These are phyloP conservation scores for Protomyces macrosporus DNA, from an alignment of 1,139 yeast genomes.

Conservation along the genomic window DNA sequence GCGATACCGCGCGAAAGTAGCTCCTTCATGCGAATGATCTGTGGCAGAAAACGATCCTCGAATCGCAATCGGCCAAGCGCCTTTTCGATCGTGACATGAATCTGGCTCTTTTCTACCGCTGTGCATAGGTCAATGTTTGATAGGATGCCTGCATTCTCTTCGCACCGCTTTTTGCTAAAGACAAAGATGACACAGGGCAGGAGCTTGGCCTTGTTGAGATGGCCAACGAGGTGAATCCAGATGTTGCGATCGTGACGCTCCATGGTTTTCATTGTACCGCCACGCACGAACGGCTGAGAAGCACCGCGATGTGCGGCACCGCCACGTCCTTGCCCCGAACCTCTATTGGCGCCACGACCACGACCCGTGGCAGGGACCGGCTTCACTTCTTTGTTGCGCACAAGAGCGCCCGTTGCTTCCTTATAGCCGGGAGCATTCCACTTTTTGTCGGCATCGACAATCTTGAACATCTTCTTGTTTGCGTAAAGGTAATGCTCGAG, in stretches of 20 bases:
- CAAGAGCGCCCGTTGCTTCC: slow-evolving; percentile 32
- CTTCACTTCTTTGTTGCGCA: slow-evolving; percentile 29
- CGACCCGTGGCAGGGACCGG: slow-evolving; percentile 36
- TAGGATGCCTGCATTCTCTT: slow-evolving; percentile 80
- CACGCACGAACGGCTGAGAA: slow-evolving; percentile 32
- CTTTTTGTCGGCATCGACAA: slow-evolving; percentile 66
- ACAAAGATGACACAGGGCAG: slow-evolving; percentile 91
- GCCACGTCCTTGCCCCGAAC: slow-evolving; percentile 36
- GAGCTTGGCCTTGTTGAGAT: slow-evolving; percentile 57
- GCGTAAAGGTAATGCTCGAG: slow-evolving; percentile 83
- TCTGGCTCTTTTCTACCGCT: slow-evolving; percentile 79
- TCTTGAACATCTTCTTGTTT: slow-evolving; percentile 58
- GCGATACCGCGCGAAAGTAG: slow-evolving; percentile 87
- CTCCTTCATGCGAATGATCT: slow-evolving; percentile 73
- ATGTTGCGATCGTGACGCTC: slow-evolving; percentile 45
- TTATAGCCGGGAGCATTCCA: slow-evolving; percentile 53
- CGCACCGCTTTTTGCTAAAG: slow-evolving; percentile 87
- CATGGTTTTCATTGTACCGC: slow-evolving; percentile 48
- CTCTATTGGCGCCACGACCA: slow-evolving; percentile 35
- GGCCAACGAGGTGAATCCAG: slow-evolving; percentile 72
- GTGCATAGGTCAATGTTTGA: slow-evolving; percentile 69
- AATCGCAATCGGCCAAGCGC: slow-evolving; percentile 81
- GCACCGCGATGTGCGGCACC: slow-evolving; percentile 39
- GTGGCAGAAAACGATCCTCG: slow-evolving; percentile 91
- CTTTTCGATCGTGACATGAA: slow-evolving; percentile 84